Evolutionary conservation across 345 rosid species (phyloP).

Genomic region (Geranium brycei): DNA sequence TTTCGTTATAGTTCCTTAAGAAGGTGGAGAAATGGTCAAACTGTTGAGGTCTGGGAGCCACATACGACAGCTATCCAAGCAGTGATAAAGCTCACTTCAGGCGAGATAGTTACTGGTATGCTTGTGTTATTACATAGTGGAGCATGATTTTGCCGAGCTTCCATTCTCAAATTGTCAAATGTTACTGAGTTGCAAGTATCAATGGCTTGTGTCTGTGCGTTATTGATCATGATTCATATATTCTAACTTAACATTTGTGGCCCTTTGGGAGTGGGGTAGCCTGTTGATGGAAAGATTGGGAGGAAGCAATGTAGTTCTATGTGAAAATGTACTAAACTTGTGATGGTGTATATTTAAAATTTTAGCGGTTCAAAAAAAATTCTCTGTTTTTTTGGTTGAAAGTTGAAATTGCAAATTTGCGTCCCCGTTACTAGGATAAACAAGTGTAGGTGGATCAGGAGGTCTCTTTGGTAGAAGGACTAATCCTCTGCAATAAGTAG

Average conservation of each 20-base stretch:
- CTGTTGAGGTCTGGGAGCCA: conserved; percentile 75
- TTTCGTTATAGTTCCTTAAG: conserved; percentile 47
- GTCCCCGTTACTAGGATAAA: no score
- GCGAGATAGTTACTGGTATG: conserved; percentile 85
- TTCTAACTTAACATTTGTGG: no score
- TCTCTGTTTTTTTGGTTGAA: no score
- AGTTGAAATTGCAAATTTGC: no score
- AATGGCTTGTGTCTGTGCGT: not conserved
- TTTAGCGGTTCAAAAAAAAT: no score
- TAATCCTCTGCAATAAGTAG: no score
- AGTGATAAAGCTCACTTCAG: conserved; percentile 67
- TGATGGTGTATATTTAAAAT: no score
- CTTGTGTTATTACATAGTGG: not conserved
- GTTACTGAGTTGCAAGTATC: no score
- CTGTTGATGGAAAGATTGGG: not conserved
- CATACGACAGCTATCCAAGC: conserved; percentile 82
- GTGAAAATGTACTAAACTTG: no score
- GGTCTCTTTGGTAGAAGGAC: no score
- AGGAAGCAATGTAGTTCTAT: no score
- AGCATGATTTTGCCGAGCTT: not conserved
- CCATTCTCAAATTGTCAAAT: not conserved
- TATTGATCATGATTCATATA: not conserved
- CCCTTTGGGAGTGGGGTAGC: not conserved
- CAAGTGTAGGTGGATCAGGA: not conserved
- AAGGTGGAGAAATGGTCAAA: conserved; percentile 79